A percentile compares a stretch with the other conserved stretches of the same genome.
Evolutionary conservation across 345 rosid genomes (phyloP).

Genomic region (Bruguiera parviflora): DNA sequence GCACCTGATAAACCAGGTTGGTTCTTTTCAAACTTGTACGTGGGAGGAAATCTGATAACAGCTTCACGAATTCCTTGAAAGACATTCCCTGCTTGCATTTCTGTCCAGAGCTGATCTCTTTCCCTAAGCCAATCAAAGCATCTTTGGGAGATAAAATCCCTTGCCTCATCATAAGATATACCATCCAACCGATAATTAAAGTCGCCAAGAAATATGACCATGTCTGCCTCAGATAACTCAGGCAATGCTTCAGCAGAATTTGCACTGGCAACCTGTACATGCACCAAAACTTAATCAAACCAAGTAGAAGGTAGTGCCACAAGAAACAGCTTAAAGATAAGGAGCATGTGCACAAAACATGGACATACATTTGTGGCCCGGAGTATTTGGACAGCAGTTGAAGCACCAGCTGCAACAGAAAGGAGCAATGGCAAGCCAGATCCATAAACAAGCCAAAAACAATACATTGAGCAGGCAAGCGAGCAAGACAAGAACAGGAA

Average conservation of each 20-base stretch:
- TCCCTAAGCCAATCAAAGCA: slow-evolving; percentile 98
- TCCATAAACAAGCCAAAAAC: slow-evolving; percentile 66
- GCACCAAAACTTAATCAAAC: slow-evolving; percentile 13
- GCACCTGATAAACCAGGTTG: slow-evolving; percentile 90
- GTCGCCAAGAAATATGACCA: slow-evolving; percentile 91
- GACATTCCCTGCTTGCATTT: slow-evolving; percentile 94
- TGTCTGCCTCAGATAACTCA: slow-evolving; percentile 94
- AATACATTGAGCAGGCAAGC: slow-evolving; percentile 57
- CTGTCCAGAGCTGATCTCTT: slow-evolving; percentile 89
- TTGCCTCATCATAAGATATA: slow-evolving; percentile 96
- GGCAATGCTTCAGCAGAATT: slow-evolving; percentile 47
- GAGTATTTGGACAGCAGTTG: slow-evolving; percentile 54
- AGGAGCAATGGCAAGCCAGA: slow-evolving; percentile 69
- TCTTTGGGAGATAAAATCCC: slow-evolving; percentile 96
- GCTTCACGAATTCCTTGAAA: slow-evolving; percentile 99
- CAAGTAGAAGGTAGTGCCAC: slow-evolving; percentile 1
- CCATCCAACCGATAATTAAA: slow-evolving; percentile 92
- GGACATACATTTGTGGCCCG: slow-evolving; percentile 58
- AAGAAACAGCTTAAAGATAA: slow-evolving; percentile 15
- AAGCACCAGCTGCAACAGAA: slow-evolving; percentile 77
- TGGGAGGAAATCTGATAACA: slow-evolving; percentile 84
- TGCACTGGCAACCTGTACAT: slow-evolving; percentile 43
- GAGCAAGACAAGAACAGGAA: slow-evolving; percentile 59
- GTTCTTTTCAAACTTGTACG: slow-evolving; percentile 93
- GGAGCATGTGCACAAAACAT: slow-evolving; percentile 11